Base-by-base conservation (phyloP, 2,329 filamentous ascomycete genomes). In the Endothia cerciana region DNA sequence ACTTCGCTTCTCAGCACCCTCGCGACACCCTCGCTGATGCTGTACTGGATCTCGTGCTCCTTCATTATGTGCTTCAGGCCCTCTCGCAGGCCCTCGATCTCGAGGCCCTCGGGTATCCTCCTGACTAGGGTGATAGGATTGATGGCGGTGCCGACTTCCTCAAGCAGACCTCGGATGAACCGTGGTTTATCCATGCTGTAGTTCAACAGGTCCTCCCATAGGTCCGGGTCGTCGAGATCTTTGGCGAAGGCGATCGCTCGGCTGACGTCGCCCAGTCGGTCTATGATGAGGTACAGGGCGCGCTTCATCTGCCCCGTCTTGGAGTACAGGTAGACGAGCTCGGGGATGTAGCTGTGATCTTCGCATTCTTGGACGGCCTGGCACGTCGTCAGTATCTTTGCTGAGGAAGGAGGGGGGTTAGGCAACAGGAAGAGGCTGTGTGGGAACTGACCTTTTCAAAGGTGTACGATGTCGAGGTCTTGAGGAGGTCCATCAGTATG, bases 131-230 rank as follows among this genome's bases (percentile, higher is more conserved):
- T 91, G 69, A 98, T 94, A 0, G 95, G 95, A 73, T 98, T 90
- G 73, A 99, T 95, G 1, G 93, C 88, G 0, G 94, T 98, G 43
- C 95, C 95, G 1, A 97, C 94, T 79, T 98, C 93, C 73, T 97
- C 93, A 0, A 99, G 86, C 3, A 99, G 82, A 0, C 92, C 94
- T 15, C 92, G 90, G 71, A 99, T 98, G 79, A 99, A 99, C 49
- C 88, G 88, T 0, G 95, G 95, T 74, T 97, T 97, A 79, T 97
- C 93, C 95, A 99, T 98, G 68, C 91, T 94, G 77, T 98, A 98
- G 71, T 94, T 89, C 6, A 99, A 86, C 8, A 99, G 83, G 73
- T 98, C 94, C 70, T 97, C 91, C 95, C 95, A 99, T 0, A 99
- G 84, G 71, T 97, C 94, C 0, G 90, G 89, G 72, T 97, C 94